Conservation (phyloP, 768 basidiomycete genomes). For the Pleurotus giganteus region DNA sequence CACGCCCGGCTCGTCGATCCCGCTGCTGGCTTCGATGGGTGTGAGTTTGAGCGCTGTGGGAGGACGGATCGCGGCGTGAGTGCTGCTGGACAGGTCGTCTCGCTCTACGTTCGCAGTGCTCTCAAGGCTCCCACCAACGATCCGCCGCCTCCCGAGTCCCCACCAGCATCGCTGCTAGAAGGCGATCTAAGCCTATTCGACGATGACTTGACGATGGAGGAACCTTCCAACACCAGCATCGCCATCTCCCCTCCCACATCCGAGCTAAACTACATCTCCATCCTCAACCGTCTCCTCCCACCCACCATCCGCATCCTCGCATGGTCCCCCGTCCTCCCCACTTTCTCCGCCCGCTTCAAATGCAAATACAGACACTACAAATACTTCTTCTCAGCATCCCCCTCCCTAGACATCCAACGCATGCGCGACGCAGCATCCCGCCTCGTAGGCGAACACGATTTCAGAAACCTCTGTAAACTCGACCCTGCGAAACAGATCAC, state of each 20-base stretch:
- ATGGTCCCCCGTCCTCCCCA: constrained; percentile 83
- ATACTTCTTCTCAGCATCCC: constrained; percentile 87
- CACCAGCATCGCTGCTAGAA: constrained; percentile 10
- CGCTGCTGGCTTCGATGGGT: constrained; percentile 74
- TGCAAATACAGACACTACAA: constrained; percentile 93
- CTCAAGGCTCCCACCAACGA: constrained; percentile 23
- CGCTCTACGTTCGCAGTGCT: constrained; percentile 84
- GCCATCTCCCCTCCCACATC: constrained; percentile 17
- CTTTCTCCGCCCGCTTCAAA: constrained; percentile 87
- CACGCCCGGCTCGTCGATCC: constrained; percentile 77
- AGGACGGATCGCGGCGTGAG: constrained; percentile 95
- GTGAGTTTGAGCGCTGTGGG: constrained; percentile 89
- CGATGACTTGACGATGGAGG: constrained; percentile 18
- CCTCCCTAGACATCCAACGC: constrained; percentile 60
- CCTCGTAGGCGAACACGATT: constrained; percentile 90
- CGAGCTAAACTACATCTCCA: constrained; percentile 74
- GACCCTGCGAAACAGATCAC: constrained; percentile 91
- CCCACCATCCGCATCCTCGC: constrained; percentile 87
- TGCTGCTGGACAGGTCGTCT: constrained; percentile 90
- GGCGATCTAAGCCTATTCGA: constrained; percentile 22
- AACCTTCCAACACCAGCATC: constrained; percentile 16
- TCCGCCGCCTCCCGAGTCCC: background rate
- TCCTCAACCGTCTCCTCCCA: constrained; percentile 87
- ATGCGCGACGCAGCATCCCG: constrained; percentile 76
- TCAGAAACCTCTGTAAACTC: constrained; percentile 92